These are phyloP conservation scores for Arabidopsis suecica DNA, from an alignment of 345 rosid species.

Conservation along the genomic window DNA sequence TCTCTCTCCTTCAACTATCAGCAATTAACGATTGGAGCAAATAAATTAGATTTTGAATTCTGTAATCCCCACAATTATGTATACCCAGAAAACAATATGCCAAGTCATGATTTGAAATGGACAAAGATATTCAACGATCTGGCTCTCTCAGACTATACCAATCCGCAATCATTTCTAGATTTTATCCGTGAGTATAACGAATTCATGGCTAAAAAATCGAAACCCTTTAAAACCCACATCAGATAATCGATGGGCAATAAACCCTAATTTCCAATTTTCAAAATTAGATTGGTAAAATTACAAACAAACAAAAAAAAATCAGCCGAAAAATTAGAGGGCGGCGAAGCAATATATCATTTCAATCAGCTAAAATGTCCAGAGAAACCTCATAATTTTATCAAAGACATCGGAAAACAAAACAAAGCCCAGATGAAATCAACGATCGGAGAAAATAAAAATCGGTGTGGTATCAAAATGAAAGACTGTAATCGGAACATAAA, in stretches of 20 bases:
- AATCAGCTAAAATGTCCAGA: slow-evolving; percentile 30
- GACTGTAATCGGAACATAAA: slow-evolving; percentile 53
- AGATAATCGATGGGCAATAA: slow-evolving; percentile 42
- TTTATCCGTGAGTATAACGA: background rate
- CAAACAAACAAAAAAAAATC: background rate
- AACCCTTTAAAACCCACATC: slow-evolving; percentile 36
- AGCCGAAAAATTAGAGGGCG: slow-evolving; percentile 11
- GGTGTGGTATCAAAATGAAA: slow-evolving; percentile 32
- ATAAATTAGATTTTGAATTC: background rate
- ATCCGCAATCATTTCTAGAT: slow-evolving; percentile 7
- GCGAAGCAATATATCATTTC: slow-evolving; percentile 13
- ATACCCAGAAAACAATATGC: background rate
- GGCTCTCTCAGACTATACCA: background rate
- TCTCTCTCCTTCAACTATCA: slow-evolving; percentile 27
- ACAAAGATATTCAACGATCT: slow-evolving; percentile 19
- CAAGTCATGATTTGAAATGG: slow-evolving; percentile 7
- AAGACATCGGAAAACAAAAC: slow-evolving; percentile 33
- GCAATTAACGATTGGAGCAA: background rate
- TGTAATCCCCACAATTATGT: background rate
- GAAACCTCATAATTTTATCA: slow-evolving; percentile 34
- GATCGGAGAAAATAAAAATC: slow-evolving; percentile 39
- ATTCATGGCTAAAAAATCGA: slow-evolving; percentile 26
- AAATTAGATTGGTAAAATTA: background rate
- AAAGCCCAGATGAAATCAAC: slow-evolving; percentile 34
- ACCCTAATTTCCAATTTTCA: slow-evolving; percentile 41